Evolutionary conservation across 2,329 filamentous ascomycete species (phyloP), one percentile per base, ranked within the genome.

Genomic region (Trichoderma atroviride): DNA sequence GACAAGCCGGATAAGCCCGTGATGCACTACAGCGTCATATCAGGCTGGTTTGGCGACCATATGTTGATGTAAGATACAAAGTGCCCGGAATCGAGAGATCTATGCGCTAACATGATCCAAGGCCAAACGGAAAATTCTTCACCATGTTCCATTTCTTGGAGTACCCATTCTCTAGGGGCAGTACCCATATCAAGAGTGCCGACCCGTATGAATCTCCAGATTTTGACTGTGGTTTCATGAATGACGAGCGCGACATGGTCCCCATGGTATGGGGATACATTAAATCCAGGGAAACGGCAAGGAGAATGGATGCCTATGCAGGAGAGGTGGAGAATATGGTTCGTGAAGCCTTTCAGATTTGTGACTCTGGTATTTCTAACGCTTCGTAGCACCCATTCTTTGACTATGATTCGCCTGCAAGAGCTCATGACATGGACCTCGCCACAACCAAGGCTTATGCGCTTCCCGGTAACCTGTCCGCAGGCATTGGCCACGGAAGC

Each of bases 261-360:
- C 86, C 84, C 73, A 83, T 86, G 27, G 74, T 88, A 16, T 90
- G 87, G 87, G 83, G 80, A 0, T 91, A 90, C 79, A 90, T 90
- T 77, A 85, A 84, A 72, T 81, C 83, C 29, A 85, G 88, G 2
- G 87, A 89, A 76, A 84, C 89, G 69, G 79, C 83, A 43, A 83
- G 87, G 3, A 84, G 87, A 14, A 85, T 87, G 75, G 76, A 81
- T 2, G 81, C 83, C 70, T 89, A 85, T 76, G 73, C 81, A 72
- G 79, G 86, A 74, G 80, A 85, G 74, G 52, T 66, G 37, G 63
- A 66, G n/a, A 57, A 29, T 16, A 66, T 66, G 63, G 63, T 66
- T 66, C 27, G 63, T 58, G 35, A 37, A 27, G 11, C 19, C 37
- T 58, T 29, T 13, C 33, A 22, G 14, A 6, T 0, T 57, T 33